Evolutionary conservation across 2,329 filamentous ascomycete species (phyloP), one percentile per base, ranked within the genome.

Genomic region (Cryphonectria japonica): DNA sequence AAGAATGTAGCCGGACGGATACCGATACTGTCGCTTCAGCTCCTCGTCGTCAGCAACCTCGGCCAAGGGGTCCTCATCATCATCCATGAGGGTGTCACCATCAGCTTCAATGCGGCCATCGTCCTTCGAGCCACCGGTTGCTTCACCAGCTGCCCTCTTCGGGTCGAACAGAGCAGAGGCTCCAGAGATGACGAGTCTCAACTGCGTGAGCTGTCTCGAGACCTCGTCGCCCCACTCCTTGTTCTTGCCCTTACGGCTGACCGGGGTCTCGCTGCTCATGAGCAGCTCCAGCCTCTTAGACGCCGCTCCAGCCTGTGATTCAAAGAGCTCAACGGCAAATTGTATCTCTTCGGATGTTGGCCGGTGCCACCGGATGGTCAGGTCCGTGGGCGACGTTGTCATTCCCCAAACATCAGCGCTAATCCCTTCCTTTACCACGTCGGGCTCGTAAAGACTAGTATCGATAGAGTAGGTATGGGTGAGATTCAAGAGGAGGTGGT

Each of bases 221-320:
- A 98, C 92, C 79, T 99, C 97, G 79, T 99, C 96, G 0, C 95
- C 98, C 96, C 96, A 99, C 77, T 98, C 95, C 81, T 98, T 99
- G 76, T 97, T 97, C 79, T 95, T 97, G 52, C 96, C 96, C 75
- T 95, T 95, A 70, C 95, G 89, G 80, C 94, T 97, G 68, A 98
- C 91, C 2, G 90, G 91, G 1, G 94, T 92, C 50, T 92, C 88
- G 62, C 93, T 91, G 73, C 93, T 91, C 78, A 94, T 97, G n/a
- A 99, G 86, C 9, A 91, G 88, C 73, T 89, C 88, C 16, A 99
- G 83, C 73, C 93, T 90, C 71, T 90, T 85, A 72, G 95, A 87
- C 1, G 95, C 95, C 57, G 89, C 90, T 70, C 89, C 89, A 7
- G 92, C 91, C 80, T 98, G 95, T 1, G 91, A 92, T 75, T 95